A percentile compares a stretch with the other conserved stretches of the same genome.
These are phyloP conservation scores for Fusarium stilboides DNA, from an alignment of 2,329 filamentous ascomycete species.

Conservation along the genomic window DNA sequence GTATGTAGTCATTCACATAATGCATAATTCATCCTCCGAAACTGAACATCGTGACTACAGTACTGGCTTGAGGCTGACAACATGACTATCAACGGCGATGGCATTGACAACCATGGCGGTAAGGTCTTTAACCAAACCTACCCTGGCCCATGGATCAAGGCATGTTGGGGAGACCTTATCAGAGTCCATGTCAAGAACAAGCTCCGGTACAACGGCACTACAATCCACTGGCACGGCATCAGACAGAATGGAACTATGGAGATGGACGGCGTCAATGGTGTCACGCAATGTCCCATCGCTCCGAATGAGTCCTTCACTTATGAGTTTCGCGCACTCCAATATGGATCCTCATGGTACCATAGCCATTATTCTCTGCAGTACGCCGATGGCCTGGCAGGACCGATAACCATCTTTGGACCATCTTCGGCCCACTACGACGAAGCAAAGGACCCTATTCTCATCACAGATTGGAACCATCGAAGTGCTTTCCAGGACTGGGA, in stretches of 20 bases:
- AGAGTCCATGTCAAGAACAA: slow-evolving; percentile 9
- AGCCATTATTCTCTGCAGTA: neutral
- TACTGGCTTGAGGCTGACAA: neutral
- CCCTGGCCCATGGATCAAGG: slow-evolving; percentile 1
- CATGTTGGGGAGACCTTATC: slow-evolving; percentile 8
- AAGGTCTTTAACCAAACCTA: slow-evolving; percentile 2
- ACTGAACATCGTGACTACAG: fast-evolving
- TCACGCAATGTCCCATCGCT: slow-evolving; percentile 9
- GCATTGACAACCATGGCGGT: slow-evolving; percentile 2
- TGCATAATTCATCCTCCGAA: too few species aligned
- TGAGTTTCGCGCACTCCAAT: slow-evolving; percentile 6
- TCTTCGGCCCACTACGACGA: slow-evolving; percentile 2
- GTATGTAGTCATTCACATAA: neutral
- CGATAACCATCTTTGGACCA: slow-evolving; percentile 6
- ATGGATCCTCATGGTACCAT: slow-evolving; percentile 15
- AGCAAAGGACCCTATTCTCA: slow-evolving; percentile 7
- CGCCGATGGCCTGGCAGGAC: neutral
- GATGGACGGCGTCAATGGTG: slow-evolving; percentile 12
- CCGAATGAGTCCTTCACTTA: slow-evolving; percentile 1
- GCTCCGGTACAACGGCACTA: slow-evolving; percentile 6
- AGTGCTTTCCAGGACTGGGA: neutral
- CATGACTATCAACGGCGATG: neutral
- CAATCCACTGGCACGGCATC: slow-evolving; percentile 1
- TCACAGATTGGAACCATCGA: slow-evolving; percentile 11
- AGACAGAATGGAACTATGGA: neutral